Evolutionary conservation across 306 rosid genomes (phyloP).

Genomic region (Castanea sativa): DNA sequence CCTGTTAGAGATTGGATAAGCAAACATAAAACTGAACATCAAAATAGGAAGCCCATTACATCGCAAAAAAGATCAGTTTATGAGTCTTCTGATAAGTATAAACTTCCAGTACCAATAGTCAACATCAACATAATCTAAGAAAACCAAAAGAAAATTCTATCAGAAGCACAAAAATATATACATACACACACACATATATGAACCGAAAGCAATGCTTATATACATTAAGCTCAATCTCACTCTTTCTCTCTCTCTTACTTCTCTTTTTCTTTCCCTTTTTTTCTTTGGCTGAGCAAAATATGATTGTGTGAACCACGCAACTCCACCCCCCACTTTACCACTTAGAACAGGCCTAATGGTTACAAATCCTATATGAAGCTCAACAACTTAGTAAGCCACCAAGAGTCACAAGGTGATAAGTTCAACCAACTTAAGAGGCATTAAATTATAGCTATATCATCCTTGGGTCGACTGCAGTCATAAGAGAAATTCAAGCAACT

Average conservation of each 20-base stretch:
- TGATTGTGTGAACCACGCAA: not conserved
- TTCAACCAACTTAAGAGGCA: too few relatives aligned
- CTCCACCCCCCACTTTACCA: too few relatives aligned
- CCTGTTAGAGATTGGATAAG: slow-evolving; percentile 37
- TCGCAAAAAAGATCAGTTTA: not conserved
- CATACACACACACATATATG: too few relatives aligned
- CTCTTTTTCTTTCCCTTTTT: not conserved
- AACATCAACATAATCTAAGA: not conserved
- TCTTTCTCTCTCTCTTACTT: not conserved
- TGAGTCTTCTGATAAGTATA: not conserved
- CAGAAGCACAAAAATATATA: not conserved
- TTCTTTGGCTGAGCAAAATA: not conserved
- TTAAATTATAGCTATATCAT: too few relatives aligned
- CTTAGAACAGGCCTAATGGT: too few relatives aligned
- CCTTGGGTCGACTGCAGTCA: too few relatives aligned
- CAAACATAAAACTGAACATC: slow-evolving; percentile 7
- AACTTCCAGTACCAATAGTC: slow-evolving; percentile 7
- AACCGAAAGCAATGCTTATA: not conserved
- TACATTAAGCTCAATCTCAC: not conserved
- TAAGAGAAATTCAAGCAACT: too few relatives aligned
- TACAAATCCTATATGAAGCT: too few relatives aligned
- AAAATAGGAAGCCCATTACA: slow-evolving; percentile 11
- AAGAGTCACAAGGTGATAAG: too few relatives aligned
- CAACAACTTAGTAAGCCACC: too few relatives aligned
- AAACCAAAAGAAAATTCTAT: not conserved